phyloP scores from a whole-genome alignment of 2,329 filamentous ascomycete genomes.

The Epichloe gansuensis region DNA sequence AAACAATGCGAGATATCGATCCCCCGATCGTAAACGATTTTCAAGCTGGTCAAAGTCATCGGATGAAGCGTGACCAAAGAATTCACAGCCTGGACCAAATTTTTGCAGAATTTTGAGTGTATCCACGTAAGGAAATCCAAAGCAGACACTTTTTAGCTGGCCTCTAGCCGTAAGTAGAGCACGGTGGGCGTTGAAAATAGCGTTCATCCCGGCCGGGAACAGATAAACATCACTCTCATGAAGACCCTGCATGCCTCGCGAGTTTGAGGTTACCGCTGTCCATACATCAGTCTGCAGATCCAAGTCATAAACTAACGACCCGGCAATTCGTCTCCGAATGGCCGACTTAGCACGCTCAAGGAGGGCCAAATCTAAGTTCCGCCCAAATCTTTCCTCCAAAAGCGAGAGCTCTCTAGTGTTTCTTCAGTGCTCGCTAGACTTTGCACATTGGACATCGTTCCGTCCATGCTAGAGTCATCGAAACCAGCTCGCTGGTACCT shows the following conservation, averaged over 20 bases:
- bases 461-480: conserved; percentile 17
- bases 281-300: conserved; percentile 29
- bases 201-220: conserved; percentile 84
- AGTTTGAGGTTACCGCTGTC: conserved; percentile 26
- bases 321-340: conserved; percentile 77
- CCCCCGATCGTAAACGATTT: conserved; percentile 53
- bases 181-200: conserved; percentile 82
- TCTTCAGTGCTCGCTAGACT: conserved; percentile 20
- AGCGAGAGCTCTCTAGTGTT: conserved; percentile 57
- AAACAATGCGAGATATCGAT: conserved; percentile 72
- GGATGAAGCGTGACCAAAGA: conserved; percentile 71
- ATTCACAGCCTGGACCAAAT: conserved; percentile 78
- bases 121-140: conserved; percentile 96
- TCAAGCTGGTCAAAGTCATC: conserved; percentile 80
- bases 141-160: conserved; percentile 67
- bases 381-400: conserved; percentile 91
- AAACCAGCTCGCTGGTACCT: conserved; percentile 54
- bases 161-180: conserved; percentile 55
- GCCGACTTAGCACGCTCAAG: conserved; percentile 75
- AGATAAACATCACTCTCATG: conserved; percentile 82
- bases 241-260: conserved; percentile 50
- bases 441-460: conserved; percentile 8
- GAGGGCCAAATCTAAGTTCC: conserved; percentile 73
- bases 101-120: conserved; percentile 92
- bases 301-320: conserved; percentile 62